Evolutionary conservation across 2,329 filamentous ascomycete genomes (phyloP).

Genomic region (Ascochyta clinopodiicola): DNA sequence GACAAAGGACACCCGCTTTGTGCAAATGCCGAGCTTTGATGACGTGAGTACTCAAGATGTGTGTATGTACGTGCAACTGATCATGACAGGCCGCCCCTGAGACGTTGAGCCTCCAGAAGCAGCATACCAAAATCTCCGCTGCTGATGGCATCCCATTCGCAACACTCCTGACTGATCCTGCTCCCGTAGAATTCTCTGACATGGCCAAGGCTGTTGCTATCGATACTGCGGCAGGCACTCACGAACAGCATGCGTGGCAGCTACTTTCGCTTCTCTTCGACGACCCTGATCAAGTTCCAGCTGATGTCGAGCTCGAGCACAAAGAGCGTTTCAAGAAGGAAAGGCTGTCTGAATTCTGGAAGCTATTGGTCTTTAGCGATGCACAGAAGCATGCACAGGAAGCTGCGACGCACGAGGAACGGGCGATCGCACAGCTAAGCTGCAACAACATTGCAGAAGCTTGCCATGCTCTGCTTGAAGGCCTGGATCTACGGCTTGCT

Average conservation of each 20-base stretch:
- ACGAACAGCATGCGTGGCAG: slow-evolving; percentile 83
- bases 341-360: slow-evolving; percentile 73
- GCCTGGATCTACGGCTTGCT: slow-evolving; percentile 81
- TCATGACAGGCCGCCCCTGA: slow-evolving; percentile 60
- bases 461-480: slow-evolving; percentile 77
- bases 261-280: slow-evolving; percentile 89
- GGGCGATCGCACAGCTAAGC: slow-evolving; percentile 80
- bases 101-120: slow-evolving; percentile 63
- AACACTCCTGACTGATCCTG: slow-evolving; percentile 54
- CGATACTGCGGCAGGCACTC: slow-evolving; percentile 49
- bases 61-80: slow-evolving; percentile 25
- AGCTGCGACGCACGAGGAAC: slow-evolving; percentile 75
- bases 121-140: slow-evolving; percentile 54
- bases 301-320: slow-evolving; percentile 53
- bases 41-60: slow-evolving; percentile 43
- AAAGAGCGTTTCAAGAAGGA: slow-evolving; percentile 57
- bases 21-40: slow-evolving; percentile 62
- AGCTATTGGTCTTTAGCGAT: slow-evolving; percentile 48
- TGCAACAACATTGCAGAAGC: slow-evolving; percentile 82
- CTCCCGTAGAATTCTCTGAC: slow-evolving; percentile 60
- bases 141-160: slow-evolving; percentile 67
- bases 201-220: slow-evolving; percentile 54
- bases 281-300: slow-evolving; percentile 47
- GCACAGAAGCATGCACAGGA: slow-evolving; percentile 59
- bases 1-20: slow-evolving; percentile 69